Evolutionary conservation across 345 rosid genomes (phyloP), one percentile per base, ranked within the genome.

Genomic region (Mangifera indica): DNA sequence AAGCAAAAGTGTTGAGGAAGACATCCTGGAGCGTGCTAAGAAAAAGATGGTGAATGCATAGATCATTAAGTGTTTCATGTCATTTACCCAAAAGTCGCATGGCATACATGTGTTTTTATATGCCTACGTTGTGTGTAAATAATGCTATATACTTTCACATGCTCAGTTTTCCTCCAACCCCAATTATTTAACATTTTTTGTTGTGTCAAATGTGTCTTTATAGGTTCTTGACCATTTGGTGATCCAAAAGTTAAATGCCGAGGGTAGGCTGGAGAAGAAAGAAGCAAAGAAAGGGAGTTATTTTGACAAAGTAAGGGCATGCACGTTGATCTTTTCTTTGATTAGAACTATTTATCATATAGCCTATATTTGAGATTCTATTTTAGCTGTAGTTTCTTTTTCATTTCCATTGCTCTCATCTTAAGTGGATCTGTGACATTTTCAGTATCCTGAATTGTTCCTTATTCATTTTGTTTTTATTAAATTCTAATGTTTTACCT

Each of bases 151-250:
- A 49, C 34, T 52, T 72, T 69, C 32, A 17, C 63, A 29, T 55
- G 45, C 24, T 73, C 64, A 53, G 56, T 53, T 10, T 17, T 17
- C 8, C 22, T 21, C 55, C 2, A 20, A n/a, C 21, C 54, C 48
- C 44, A 40, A 24, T 63, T 72, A 7, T 76, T 67, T 51, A 2
- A 46, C 32, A 9, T 68, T 66, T 65, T 73, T 58, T 65, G 59
- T n/a, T 56, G n/a, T 68, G 10, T 62, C 13, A 22, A 17, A 24
- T 72, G 20, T 86, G 73, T 77, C 32, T 60, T 59, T 77, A 29
- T 77, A 96, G 98, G 99, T 93, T 64, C 97, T 96, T 78, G 99
- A 96, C 75, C 99, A 96, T 84, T 84, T 93, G 89, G 97, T 96
- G 73, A 96, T 96, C 80, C 99, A 96, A 80, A 96, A 96, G 74